A percentile compares a stretch with the other conserved stretches of the same genome.
Evolutionary conservation across 2,329 filamentous ascomycete genomes (phyloP).

Genomic region (Ophiostoma novo-ulmi): DNA sequence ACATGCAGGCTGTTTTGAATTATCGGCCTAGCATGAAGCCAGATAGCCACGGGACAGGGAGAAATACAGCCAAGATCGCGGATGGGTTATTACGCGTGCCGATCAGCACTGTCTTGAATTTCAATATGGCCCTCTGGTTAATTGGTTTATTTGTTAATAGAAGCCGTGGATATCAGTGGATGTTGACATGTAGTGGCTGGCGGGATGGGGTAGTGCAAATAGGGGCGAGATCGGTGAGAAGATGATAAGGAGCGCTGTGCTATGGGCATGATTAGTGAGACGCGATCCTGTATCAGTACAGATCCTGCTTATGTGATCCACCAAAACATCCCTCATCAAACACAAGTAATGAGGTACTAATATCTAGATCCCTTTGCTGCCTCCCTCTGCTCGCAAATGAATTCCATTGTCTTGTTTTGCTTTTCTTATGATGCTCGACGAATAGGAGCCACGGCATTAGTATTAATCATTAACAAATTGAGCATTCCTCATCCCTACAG

Average conservation of each 20-base stretch:
- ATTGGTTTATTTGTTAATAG: neutral
- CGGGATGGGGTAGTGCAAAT: neutral
- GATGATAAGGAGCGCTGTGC: neutral
- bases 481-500: neutral
- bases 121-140: neutral
- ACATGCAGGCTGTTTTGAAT: neutral
- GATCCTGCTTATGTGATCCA: neutral
- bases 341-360: neutral
- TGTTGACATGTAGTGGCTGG: neutral
- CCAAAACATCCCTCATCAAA: neutral
- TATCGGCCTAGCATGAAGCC: neutral
- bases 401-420: neutral
- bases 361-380: neutral
- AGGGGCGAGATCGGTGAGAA: neutral
- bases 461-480: neutral
- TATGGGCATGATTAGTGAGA: neutral
- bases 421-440: neutral
- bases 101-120: slow-evolving; percentile 2
- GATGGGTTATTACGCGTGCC: neutral
- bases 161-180: neutral
- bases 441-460: neutral
- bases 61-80: neutral
- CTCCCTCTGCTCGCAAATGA: neutral
- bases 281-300: neutral
- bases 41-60: slow-evolving; percentile 1